These are phyloP conservation scores for Gelatoporia subvermispora DNA, from an alignment of 768 basidiomycete species.

Conservation along the genomic window DNA sequence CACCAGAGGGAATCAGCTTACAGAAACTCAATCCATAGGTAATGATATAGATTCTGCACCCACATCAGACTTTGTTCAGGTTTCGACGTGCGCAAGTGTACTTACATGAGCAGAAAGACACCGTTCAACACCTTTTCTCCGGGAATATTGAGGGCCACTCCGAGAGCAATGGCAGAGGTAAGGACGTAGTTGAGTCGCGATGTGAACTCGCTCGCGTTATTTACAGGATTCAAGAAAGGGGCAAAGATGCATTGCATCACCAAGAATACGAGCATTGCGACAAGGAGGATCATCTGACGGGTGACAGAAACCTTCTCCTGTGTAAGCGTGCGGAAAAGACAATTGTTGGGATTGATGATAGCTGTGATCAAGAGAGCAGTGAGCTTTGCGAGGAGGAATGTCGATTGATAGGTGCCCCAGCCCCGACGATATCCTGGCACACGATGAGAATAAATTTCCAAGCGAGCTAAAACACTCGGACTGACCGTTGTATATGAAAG, in stretches of 20 bases:
- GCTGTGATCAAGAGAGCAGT: conserved; percentile 61
- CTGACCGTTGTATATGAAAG: conserved; percentile 66
- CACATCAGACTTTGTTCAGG: conserved; percentile 1
- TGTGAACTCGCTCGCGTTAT: conserved; percentile 73
- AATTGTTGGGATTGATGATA: conserved; percentile 66
- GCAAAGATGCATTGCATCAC: conserved; percentile 51
- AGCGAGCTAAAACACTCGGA: conserved; percentile 2
- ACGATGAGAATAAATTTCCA: conserved; percentile 1
- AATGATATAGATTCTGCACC: conserved; percentile 39
- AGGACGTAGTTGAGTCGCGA: conserved; percentile 67
- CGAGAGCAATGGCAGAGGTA: conserved; percentile 59
- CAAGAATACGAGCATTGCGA: conserved; percentile 56
- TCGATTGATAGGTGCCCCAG: conserved; percentile 64
- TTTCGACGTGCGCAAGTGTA: conserved; percentile 8
- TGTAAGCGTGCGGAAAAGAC: conserved; percentile 55
- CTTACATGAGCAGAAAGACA: conserved; percentile 61
- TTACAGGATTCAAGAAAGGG: conserved; percentile 66
- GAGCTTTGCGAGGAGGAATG: conserved; percentile 67
- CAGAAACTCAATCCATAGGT: conserved; percentile 69
- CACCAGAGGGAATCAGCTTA: conserved; percentile 25
- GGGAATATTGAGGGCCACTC: conserved; percentile 55
- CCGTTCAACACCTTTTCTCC: conserved; percentile 52
- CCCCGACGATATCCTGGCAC: conserved; percentile 58
- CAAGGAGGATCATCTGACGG: conserved; percentile 58
- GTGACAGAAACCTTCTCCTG: conserved; percentile 48